Evolutionary conservation across 495 filamentous ascomycete genomes (phyloP).

Genomic region (Clohesyomyces aquaticus): DNA sequence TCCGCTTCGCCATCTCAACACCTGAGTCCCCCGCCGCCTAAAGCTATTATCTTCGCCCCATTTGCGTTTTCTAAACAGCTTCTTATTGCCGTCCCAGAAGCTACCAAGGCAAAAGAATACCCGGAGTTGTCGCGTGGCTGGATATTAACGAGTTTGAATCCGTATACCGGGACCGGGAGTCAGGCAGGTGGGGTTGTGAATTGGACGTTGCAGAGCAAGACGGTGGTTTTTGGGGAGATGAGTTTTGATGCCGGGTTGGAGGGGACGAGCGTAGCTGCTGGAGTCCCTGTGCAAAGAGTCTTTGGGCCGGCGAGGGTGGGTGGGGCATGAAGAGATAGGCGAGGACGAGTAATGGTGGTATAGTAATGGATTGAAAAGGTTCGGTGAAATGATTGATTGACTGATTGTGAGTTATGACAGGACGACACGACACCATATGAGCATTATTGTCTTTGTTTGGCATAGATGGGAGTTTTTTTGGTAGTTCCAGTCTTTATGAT

Average conservation of each 20-base stretch:
- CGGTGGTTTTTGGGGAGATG: constrained; percentile 14
- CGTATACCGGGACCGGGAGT: constrained; percentile 25
- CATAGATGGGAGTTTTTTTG: no score
- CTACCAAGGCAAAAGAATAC: constrained; percentile 7
- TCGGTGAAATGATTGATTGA: no score
- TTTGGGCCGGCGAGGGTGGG: constrained; percentile 14
- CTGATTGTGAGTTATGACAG: no score
- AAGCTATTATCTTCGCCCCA: constrained; percentile 31
- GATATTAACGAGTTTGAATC: constrained; percentile 18
- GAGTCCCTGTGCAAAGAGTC: constrained; percentile 24
- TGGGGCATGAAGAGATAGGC: background rate
- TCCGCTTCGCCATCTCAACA: background rate
- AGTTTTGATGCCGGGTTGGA: constrained; percentile 6
- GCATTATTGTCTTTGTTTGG: no score
- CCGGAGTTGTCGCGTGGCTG: constrained; percentile 22
- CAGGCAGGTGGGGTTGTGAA: constrained; percentile 3
- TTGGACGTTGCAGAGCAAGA: constrained; percentile 23
- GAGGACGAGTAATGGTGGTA: no score
- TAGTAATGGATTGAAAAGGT: no score
- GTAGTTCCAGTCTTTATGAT: no score
- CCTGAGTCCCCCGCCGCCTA: background rate
- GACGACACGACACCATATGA: no score
- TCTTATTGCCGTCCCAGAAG: constrained; percentile 29
- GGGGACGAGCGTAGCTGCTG: background rate
- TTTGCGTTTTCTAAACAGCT: constrained; percentile 17